Evolutionary conservation across 1,284 basidiomycete genomes (phyloP), one percentile per base, ranked within the genome.

Genomic region (Sanghuangporus sanghuang): DNA sequence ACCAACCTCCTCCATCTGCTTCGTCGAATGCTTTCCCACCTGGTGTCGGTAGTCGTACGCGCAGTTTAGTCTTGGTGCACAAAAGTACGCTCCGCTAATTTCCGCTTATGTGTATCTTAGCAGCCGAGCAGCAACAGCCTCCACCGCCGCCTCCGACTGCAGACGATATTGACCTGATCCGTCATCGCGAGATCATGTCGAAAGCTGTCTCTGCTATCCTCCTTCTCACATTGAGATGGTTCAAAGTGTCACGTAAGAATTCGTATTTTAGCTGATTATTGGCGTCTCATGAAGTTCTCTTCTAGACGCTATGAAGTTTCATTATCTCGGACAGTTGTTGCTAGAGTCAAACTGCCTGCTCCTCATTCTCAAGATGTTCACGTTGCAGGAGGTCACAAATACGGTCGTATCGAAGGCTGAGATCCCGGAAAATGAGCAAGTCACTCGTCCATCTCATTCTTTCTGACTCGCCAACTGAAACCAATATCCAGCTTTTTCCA

Each of bases 351-450:
- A 99, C 72, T 97, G 95, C 71, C 78, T 98, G 3, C 79, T 99
- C 39, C 82, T 99, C 32, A 93, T 99, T 59, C 79, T 99, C 71
- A 99, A 99, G 81, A 97, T 98, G 89, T 98, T 99, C 76, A 95
- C 96, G 11, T 76, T 98, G 68, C 94, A 96, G 73, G 97, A 99
- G 72, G 89, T 97, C 5, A 84, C 91, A 0, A 82, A 83, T 14
- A 86, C 89, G 6, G 89, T 99, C 32, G 83, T 93, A 53, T 89
- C 93, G 12, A 95, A 90, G 74, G 93, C 95, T 55, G 96, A 99
- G 71, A 89, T 88, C 23, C 88, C 90, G 4, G 91, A 96, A 54
- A 84, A 88, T 73, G 94, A 95, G 94, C 95, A 68, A 66, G 85
- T 74, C 67, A 1, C 18, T 7, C 9, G 39, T 42, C 23, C 21